Evolutionary conservation across 345 rosid species (phyloP).

Genomic region (Ailanthus altissimus): DNA sequence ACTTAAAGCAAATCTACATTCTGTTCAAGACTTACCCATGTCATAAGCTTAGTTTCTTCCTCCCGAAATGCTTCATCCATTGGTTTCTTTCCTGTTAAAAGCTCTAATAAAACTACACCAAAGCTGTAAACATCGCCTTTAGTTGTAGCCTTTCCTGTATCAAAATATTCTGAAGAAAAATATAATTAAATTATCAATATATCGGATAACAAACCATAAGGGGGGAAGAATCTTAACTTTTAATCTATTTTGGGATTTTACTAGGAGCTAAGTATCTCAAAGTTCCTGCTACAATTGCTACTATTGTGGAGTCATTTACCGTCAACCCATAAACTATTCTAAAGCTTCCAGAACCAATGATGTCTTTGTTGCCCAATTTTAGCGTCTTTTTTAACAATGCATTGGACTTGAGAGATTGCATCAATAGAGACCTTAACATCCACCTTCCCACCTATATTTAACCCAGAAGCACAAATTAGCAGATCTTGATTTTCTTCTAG

Average conservation of each 20-base stretch:
- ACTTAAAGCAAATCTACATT: background rate
- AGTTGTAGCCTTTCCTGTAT: constrained; percentile 72
- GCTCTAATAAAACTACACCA: constrained; percentile 80
- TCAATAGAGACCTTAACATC: constrained; percentile 65
- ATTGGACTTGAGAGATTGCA: constrained; percentile 54
- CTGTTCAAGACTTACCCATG: constrained; percentile 57
- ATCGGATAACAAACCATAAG: background rate
- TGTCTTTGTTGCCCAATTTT: constrained; percentile 69
- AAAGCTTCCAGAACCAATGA: constrained; percentile 74
- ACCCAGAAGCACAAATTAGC: background rate
- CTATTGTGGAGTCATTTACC: constrained; percentile 51
- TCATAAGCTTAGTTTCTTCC: constrained; percentile 86
- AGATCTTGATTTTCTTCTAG: background rate
- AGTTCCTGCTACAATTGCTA: constrained; percentile 77
- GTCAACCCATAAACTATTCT: constrained; percentile 73
- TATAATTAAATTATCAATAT: background rate
- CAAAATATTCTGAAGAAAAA: constrained; percentile 65
- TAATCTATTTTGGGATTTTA: constrained; percentile 15
- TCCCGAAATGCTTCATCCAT: constrained; percentile 78
- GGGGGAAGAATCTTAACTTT: background rate
- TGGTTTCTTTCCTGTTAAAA: constrained; percentile 74
- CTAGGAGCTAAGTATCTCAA: constrained; percentile 91
- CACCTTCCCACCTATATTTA: constrained; percentile 65
- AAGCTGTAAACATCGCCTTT: constrained; percentile 91
- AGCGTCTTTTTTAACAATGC: constrained; percentile 58